phyloP scores from a whole-genome alignment of 495 filamentous ascomycete species.

The Tuber brumale region DNA sequence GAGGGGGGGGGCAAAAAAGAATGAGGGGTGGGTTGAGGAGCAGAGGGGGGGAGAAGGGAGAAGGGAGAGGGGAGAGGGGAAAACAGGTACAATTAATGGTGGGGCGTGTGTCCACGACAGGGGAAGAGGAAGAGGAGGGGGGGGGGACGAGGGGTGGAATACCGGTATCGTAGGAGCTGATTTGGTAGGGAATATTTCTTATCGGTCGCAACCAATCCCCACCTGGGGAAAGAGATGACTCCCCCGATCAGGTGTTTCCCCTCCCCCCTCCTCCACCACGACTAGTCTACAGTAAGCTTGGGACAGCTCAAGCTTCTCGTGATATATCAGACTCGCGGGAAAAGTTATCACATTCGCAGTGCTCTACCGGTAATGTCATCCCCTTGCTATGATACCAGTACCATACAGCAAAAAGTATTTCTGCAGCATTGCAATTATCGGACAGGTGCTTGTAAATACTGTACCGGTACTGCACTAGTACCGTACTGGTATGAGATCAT shows the following conservation, averaged over 20 bases:
- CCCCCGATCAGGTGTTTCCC: neutral
- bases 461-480: no score
- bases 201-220: neutral
- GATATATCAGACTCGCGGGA: neutral
- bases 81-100: neutral
- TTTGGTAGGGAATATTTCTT: neutral
- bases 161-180: no score
- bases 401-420: neutral
- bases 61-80: no score
- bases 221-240: neutral
- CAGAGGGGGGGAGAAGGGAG: neutral
- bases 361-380: neutral
- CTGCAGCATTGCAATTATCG: neutral
- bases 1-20: neutral
- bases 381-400: neutral
- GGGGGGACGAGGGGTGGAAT: neutral
- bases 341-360: neutral
- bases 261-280: neutral
- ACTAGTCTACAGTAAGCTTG: neutral
- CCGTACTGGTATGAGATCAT: neutral
- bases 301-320: neutral
- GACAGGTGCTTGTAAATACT: neutral
- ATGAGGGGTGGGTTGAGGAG: neutral
- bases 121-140: no score
- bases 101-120: no score